Percentiles rank a stretch among this genome's conserved stretches.
These are phyloP conservation scores for Endocladia muricata DNA, from an alignment of 31 red algal genomes.

Conservation along the genomic window DNA sequence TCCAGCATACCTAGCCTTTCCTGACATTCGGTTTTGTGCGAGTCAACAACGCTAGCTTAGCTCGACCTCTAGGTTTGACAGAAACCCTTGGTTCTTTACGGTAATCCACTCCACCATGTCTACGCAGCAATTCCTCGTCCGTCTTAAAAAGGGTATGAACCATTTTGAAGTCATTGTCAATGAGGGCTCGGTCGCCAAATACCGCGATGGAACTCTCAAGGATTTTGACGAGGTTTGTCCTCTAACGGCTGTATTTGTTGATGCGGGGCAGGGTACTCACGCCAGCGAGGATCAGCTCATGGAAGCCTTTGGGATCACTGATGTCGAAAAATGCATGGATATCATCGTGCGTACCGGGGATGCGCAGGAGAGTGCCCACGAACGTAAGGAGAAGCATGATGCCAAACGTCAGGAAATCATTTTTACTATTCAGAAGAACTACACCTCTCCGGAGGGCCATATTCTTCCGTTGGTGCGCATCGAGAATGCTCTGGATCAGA, in stretches of 20 bases:
- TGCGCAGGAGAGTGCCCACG: conserved; percentile 66
- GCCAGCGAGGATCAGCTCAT: conserved; percentile 62
- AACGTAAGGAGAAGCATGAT: conserved; percentile 76
- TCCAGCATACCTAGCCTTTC: no score
- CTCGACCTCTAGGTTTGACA: no score
- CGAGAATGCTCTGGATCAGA: conserved; percentile 74
- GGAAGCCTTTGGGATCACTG: conserved; percentile 54
- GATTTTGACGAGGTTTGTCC: conserved; percentile 63
- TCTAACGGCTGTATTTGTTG: conserved; percentile 57
- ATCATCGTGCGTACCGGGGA: conserved; percentile 78
- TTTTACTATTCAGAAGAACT: conserved; percentile 65
- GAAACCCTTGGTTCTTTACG: no score
- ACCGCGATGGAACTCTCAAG: conserved; percentile 62
- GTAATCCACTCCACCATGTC: no score
- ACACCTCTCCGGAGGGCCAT: conserved; percentile 52
- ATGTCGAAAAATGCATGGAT: conserved; percentile 25
- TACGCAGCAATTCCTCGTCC: no score
- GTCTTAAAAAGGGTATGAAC: conserved; percentile 69
- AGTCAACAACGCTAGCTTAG: no score
- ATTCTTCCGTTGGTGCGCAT: conserved; percentile 61
- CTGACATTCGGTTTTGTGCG: no score
- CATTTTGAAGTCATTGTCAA: conserved; percentile 81
- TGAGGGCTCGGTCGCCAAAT: conserved; percentile 75
- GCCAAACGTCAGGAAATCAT: conserved; percentile 72
- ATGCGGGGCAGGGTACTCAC: conserved; percentile 61